Evolutionary conservation across 176 grass and related monocot species (phyloP).

Genomic region (Echinochloa phyllopogon): DNA sequence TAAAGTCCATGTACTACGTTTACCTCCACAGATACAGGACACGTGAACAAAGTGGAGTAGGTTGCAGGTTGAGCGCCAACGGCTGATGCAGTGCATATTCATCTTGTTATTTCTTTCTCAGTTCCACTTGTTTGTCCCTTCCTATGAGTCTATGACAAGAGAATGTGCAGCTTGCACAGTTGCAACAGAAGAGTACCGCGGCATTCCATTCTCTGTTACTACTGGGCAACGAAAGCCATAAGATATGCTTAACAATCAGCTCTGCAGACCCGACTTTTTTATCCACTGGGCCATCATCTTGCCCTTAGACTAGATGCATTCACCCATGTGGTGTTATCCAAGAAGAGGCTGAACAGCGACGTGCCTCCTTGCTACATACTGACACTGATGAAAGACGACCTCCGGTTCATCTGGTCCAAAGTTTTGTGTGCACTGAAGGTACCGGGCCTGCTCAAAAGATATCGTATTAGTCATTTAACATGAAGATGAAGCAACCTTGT

Average conservation of each 20-base stretch:
- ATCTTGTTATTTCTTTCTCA: not conserved
- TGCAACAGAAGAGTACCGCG: not conserved
- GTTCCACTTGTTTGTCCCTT: not conserved
- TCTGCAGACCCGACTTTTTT: not conserved
- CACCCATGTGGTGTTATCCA: not conserved
- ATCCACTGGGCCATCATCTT: constrained; percentile 24
- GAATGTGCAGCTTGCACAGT: not conserved
- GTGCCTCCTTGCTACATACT: not conserved
- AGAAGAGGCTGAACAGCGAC: not conserved
- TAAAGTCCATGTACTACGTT: not conserved
- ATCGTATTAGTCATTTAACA: not conserved
- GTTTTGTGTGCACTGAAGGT: not conserved
- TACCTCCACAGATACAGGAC: constrained; percentile 16
- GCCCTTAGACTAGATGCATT: not conserved
- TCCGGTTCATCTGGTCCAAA: not conserved
- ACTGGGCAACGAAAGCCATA: not conserved
- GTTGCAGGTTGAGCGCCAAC: not conserved
- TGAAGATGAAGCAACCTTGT: not conserved
- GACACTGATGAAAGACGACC: not conserved
- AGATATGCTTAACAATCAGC: not conserved
- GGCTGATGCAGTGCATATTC: not conserved
- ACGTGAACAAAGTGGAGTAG: not conserved
- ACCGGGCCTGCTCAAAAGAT: not conserved
- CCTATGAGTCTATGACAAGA: not conserved
- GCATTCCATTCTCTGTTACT: too few species aligned